Evolutionary conservation across 371 early-diverging fungal genomes (phyloP), one percentile per base, ranked within the genome.

Genomic region (Actinomortierella wolfii): DNA sequence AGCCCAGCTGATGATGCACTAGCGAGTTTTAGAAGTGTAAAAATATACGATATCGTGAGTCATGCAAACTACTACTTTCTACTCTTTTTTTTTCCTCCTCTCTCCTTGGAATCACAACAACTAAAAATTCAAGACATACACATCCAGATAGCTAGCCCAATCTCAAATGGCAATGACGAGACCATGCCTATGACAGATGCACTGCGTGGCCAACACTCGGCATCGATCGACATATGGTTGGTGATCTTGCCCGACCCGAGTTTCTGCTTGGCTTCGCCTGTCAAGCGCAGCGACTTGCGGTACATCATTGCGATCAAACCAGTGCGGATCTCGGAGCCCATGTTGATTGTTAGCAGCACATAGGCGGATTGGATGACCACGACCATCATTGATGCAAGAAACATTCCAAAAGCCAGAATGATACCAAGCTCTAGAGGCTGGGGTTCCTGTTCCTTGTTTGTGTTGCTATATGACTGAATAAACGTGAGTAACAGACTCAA

Each of bases 211-310:
- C 55, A 48, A 23, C 76, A 58, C n/a, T 84, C 79, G 0, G 90
- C 89, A 74, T 94, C 93, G 3, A 90, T 84, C 28, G 86, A 78
- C 90, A 92, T 89, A 54, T 92, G 68, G 67, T 94, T 92, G 6
- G 86, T 89, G 52, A 93, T 91, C 62, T 91, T 90, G 9, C 94
- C 94, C n/a, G n/a, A n/a, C n/a, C n/a, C n/a, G n/a, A n/a, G n/a
- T n/a, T 74, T 74, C 59, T 83, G 86, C 8, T 89, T 80, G 1
- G 87, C 83, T n/a, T 62, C 59, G 1, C 81, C 69, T 7, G 82
- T 77, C 8, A 88, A 66, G n/a, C 57, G 62, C 42, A 88, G 51
- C n/a, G 83, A 54, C 64, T 89, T 89, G 21, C 84, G 75, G 61
- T 85, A 88, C 11, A 86, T 79, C 58, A 79, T 73, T 2, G 81